Evolutionary conservation across 768 basidiomycete genomes (phyloP), one percentile per base, ranked within the genome.

Genomic region (Coprinellus micaceus): DNA sequence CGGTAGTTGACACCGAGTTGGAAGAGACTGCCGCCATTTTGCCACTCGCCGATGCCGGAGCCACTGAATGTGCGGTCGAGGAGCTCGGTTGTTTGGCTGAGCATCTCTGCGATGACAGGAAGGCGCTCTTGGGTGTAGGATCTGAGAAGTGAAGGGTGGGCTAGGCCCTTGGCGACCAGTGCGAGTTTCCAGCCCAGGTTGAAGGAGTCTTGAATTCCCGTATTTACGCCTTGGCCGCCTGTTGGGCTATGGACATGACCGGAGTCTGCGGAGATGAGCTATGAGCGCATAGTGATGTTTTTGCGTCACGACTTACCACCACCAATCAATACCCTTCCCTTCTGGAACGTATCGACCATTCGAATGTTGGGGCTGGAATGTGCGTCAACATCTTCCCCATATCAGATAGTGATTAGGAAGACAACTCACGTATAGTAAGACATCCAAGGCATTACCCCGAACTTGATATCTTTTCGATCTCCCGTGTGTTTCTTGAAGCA

Each of bases 1-100:
- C 83, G 73, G 60, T 78, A 83, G 64, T 83, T 83, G 43, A 83
- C 70, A 7, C 79, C 80, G 33, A 82, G 74, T 64, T 79, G 77
- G 19, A 65, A 60, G 4, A 79, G 54, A 2, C 63, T 61, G 17
- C 63, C 61, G 2, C 50, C 52, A 22, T 63, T 63, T 15, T 65
- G 57, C 64, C 65, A 68, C 9, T 53, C 53, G 19, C 59, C 63
- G 6, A 47, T 60, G n/a, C 55, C 58, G 11, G 57, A 43, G 54
- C 62, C 17, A 59, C 58, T 45, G 51, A 66, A 60, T 0, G 62
- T 60, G 36, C 60, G 57, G 12, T 66, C 61, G 15, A 69, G 55
- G 4, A 71, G 53, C 21, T 57, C 49, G 1, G 66, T 68, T 0
- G 69, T 69, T 43, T 65, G 66, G 43, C 69, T 53, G 4, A 74